These are phyloP conservation scores for Theobroma cacao DNA, from an alignment of 345 rosid genomes.

Conservation along the genomic window DNA sequence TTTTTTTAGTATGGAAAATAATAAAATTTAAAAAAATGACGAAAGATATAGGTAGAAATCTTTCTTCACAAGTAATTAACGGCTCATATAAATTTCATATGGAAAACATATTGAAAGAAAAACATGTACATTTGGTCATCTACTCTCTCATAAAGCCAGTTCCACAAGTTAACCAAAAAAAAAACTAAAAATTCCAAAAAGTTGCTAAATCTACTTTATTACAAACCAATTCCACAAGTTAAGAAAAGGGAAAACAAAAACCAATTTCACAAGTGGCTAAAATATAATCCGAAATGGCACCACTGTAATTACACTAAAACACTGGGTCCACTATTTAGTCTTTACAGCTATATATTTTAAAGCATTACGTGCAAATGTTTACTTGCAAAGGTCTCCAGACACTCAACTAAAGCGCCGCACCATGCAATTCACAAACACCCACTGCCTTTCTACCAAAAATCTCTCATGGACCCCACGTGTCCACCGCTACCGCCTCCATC, in stretches of 20 bases:
- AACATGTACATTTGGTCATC: background rate
- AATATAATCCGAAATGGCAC: background rate
- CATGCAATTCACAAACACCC: slow-evolving; percentile 50
- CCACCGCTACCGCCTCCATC: background rate
- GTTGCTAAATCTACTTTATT: background rate
- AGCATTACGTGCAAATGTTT: background rate
- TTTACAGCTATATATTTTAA: background rate
- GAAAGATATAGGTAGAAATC: no score
- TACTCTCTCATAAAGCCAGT: background rate
- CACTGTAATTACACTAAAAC: background rate
- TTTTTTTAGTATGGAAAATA: background rate
- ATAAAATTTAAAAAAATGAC: no score
- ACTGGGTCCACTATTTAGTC: background rate
- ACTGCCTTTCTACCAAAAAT: slow-evolving; percentile 11
- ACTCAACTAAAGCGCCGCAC: background rate
- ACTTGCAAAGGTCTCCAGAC: background rate
- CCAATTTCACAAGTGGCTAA: background rate
- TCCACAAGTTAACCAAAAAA: background rate
- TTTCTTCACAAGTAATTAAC: background rate
- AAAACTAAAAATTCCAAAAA: background rate
- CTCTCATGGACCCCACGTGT: slow-evolving; percentile 13
- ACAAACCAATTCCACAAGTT: background rate
- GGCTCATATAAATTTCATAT: background rate
- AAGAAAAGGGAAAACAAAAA: background rate
- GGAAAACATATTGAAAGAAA: background rate